Percentiles rank a stretch among this genome's conserved stretches.
phyloP scores from a whole-genome alignment of 306 rosid species.

The Sicyos baderoa region DNA sequence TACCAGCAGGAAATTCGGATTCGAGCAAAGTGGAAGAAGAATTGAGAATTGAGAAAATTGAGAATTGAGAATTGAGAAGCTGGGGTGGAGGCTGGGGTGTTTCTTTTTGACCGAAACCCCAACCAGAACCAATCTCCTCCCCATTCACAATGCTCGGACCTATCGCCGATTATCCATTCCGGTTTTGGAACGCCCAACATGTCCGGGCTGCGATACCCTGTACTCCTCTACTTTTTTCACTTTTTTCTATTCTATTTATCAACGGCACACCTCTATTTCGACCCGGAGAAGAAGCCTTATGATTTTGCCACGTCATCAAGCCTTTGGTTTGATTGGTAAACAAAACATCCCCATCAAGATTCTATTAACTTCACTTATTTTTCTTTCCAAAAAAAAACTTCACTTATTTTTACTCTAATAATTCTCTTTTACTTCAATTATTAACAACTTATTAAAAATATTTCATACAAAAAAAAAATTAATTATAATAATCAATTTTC shows the following conservation, averaged over 20 bases:
- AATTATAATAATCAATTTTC: too few relatives aligned
- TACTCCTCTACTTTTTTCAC: slow-evolving; percentile 27
- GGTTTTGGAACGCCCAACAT: slow-evolving; percentile 36
- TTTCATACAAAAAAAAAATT: too few relatives aligned
- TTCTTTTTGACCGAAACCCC: slow-evolving; percentile 47
- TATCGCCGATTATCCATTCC: slow-evolving; percentile 51
- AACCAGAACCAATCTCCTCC: slow-evolving; percentile 36
- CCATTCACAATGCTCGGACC: slow-evolving; percentile 51
- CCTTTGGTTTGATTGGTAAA: too few relatives aligned
- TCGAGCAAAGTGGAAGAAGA: background rate
- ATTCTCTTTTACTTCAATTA: too few relatives aligned
- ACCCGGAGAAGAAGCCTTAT: too few relatives aligned
- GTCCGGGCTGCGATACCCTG: slow-evolving; percentile 69
- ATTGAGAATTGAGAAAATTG: background rate
- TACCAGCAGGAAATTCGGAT: background rate
- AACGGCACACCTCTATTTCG: background rate
- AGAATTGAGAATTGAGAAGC: slow-evolving; percentile 2
- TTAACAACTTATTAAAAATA: too few relatives aligned
- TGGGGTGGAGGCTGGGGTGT: slow-evolving; percentile 37
- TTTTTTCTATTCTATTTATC: background rate
- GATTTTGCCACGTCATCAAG: too few relatives aligned
- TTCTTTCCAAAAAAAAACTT: too few relatives aligned
- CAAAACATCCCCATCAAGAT: background rate
- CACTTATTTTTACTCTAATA: too few relatives aligned
- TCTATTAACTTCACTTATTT: too few relatives aligned